Evolutionary conservation across 108 stramenopile species (phyloP).

Genomic region (Skeletonema grethae): DNA sequence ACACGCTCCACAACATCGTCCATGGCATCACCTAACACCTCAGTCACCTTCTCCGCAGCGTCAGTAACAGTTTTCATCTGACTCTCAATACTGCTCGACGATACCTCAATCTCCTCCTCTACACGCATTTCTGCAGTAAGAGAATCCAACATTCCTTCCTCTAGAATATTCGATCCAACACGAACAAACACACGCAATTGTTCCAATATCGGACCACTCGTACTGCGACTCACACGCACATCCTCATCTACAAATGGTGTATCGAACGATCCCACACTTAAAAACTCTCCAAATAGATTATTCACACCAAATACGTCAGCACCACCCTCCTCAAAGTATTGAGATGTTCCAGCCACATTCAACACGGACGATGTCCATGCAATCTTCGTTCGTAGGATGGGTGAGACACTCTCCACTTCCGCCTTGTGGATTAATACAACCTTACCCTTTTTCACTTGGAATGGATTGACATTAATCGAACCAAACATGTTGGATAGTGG

Average conservation of each 20-base stretch:
- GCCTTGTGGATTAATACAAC: conserved; percentile 78
- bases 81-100: not conserved
- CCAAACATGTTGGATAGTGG: conserved; percentile 41
- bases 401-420: conserved; percentile 51
- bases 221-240: conserved; percentile 67
- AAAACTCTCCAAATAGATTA: conserved; percentile 59
- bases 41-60: conserved; percentile 17
- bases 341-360: conserved; percentile 73
- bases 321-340: conserved; percentile 63
- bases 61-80: conserved; percentile 14
- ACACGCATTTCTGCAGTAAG: conserved; percentile 30
- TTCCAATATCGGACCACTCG: conserved; percentile 60
- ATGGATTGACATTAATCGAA: conserved; percentile 67
- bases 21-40: conserved; percentile 22
- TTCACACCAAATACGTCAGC: conserved; percentile 71
- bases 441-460: conserved; percentile 63
- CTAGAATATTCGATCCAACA: conserved; percentile 16
- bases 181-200: conserved; percentile 75
- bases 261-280: conserved; percentile 68
- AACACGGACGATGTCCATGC: conserved; percentile 53
- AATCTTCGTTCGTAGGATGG: conserved; percentile 61
- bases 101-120: conserved; percentile 20
- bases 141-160: conserved; percentile 22
- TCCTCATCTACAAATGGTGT: conserved; percentile 76
- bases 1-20: conserved; percentile 26